Conservation (phyloP, 176 grass and related monocot genomes). For the Musa itinerans region DNA sequence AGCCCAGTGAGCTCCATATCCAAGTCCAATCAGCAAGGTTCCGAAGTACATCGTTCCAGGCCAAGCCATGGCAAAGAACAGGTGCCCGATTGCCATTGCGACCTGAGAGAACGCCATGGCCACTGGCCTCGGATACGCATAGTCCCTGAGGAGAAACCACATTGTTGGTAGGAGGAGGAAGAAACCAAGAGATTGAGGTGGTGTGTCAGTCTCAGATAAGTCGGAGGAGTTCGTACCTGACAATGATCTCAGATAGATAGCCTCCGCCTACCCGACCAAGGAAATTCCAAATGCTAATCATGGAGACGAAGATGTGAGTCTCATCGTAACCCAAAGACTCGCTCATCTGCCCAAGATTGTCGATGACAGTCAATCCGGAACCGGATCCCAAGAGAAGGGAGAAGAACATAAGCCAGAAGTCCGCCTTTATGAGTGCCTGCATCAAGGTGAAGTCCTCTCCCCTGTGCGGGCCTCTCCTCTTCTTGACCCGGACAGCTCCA, state of each 20-base stretch:
- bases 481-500: slow-evolving; percentile 9
- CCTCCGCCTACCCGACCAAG: slow-evolving; percentile 10
- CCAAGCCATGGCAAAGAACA: slow-evolving; percentile 12
- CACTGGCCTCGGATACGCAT: slow-evolving; percentile 3
- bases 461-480: slow-evolving; percentile 9
- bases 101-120: slow-evolving; percentile 2
- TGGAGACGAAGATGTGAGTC: slow-evolving; percentile 7
- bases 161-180: not conserved
- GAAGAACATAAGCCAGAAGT: slow-evolving; percentile 12
- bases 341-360: slow-evolving; percentile 15
- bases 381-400: slow-evolving; percentile 9
- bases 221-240: not conserved
- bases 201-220: not conserved
- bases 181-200: not conserved
- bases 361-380: slow-evolving; percentile 11
- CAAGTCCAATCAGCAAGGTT: slow-evolving; percentile 7
- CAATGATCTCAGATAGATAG: slow-evolving; percentile 6
- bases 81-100: not conserved
- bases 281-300: slow-evolving; percentile 17
- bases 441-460: slow-evolving; percentile 14
- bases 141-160: not conserved
- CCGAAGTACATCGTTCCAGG: slow-evolving; percentile 6
- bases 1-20: slow-evolving; percentile 15
- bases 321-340: slow-evolving; percentile 9
- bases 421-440: slow-evolving; percentile 4